These are phyloP conservation scores for Suhomyces emberorum DNA, from an alignment of 805 yeast genomes.

Conservation along the genomic window DNA sequence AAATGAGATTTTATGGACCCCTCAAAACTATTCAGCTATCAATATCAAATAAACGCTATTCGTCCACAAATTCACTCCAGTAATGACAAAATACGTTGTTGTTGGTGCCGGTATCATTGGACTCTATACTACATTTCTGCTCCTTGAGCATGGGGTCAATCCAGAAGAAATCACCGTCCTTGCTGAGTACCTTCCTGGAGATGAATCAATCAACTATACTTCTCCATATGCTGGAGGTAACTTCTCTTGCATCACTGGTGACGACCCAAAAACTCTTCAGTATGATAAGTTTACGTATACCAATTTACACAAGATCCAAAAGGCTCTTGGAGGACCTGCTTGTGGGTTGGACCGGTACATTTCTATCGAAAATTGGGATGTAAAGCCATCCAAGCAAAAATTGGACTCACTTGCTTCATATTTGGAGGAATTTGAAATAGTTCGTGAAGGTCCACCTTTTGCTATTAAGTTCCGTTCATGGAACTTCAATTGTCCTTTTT, in stretches of 20 bases:
- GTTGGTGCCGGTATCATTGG: constrained; percentile 62
- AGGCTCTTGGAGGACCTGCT: constrained; percentile 46
- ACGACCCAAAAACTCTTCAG: constrained; percentile 40
- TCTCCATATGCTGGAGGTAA: constrained; percentile 71
- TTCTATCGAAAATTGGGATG: constrained; percentile 62
- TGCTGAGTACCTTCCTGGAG: constrained; percentile 75
- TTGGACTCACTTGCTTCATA: constrained; percentile 47
- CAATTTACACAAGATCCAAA: constrained; percentile 42
- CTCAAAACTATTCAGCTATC: too few species aligned
- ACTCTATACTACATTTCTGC: constrained; percentile 54
- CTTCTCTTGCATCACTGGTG: constrained; percentile 51
- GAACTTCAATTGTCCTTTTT: constrained; percentile 71
- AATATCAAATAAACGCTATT: too few species aligned
- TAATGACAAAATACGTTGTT: constrained; percentile 22
- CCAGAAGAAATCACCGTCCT: constrained; percentile 50
- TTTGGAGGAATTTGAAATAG: constrained; percentile 42
- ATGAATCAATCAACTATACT: constrained; percentile 67
- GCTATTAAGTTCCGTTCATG: constrained; percentile 60
- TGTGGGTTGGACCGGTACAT: constrained; percentile 54
- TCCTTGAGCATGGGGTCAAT: constrained; percentile 40
- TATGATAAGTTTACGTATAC: constrained; percentile 59
- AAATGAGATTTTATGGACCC: too few species aligned
- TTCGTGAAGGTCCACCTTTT: constrained; percentile 51
- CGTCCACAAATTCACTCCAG: too few species aligned
- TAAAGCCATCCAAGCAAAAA: constrained; percentile 43